Percentiles rank a stretch among this genome's conserved stretches.
These are phyloP conservation scores for Chalaropsis thielavioides DNA, from an alignment of 2,329 filamentous ascomycete genomes.

Conservation along the genomic window DNA sequence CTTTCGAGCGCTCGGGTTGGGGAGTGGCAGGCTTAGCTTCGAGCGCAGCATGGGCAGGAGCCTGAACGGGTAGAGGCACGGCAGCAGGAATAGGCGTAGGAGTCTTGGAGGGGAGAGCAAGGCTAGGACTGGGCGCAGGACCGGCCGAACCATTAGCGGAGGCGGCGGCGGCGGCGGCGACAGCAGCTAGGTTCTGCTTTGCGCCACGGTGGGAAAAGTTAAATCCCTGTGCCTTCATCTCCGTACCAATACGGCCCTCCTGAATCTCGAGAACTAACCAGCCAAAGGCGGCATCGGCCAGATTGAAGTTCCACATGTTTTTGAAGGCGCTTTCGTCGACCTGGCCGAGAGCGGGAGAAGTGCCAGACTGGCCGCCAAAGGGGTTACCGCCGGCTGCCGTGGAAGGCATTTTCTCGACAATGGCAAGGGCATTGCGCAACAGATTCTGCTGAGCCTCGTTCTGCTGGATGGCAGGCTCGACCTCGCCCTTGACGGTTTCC, in stretches of 20 bases:
- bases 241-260: conserved; percentile 86
- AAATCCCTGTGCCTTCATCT: conserved; percentile 98
- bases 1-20: conserved; percentile 34
- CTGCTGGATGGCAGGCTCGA: conserved; percentile 82
- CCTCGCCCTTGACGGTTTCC: conserved; percentile 95
- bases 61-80: conserved; percentile 26
- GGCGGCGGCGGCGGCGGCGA: conserved; percentile 25
- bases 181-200: conserved; percentile 45
- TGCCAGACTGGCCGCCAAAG: conserved; percentile 73
- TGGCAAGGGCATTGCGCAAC: conserved; percentile 74
- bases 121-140: conserved; percentile 21
- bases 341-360: conserved; percentile 60
- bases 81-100: conserved; percentile 17
- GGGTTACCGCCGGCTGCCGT: conserved; percentile 92
- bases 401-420: conserved; percentile 96
- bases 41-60: conserved; percentile 27
- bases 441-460: conserved; percentile 91
- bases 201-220: conserved; percentile 93
- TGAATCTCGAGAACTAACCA: conserved; percentile 93
- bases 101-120: conserved; percentile 26
- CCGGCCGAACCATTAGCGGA: not conserved
- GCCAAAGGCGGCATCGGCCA: conserved; percentile 93
- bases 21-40: conserved; percentile 32
- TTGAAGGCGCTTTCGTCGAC: conserved; percentile 99
- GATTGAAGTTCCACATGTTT: conserved; percentile 99